Base-by-base conservation (phyloP, 2,329 filamentous ascomycete species). In the Hymenoscyphus albidus region DNA sequence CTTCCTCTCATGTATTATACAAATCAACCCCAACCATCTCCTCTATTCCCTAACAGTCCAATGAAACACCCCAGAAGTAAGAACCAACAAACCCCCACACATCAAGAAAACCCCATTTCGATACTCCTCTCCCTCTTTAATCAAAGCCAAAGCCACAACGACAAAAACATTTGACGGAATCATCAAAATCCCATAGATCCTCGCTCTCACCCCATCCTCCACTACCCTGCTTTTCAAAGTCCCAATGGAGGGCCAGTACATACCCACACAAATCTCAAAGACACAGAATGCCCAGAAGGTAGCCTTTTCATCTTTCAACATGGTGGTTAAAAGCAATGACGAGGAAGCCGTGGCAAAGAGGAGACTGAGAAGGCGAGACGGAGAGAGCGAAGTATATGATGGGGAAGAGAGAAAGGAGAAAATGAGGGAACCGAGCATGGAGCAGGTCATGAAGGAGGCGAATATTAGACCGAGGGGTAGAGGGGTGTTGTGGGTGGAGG, bases 151-250 rank as follows among this genome's bases (percentile, higher is more conserved):
- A 13, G 82, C 80, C 5, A 80, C 75, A 10, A 85, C 80, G 1
- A 86, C 82, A 69, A 85, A 85, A 16, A 83, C 67, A 70, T 87
- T 88, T 66, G 88, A 74, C 12, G 85, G 85, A 14, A 88, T 78
- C 38, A 85, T 79, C 71, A 88, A 76, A 61, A 85, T 76, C 16
- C 82, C 82, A 71, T 88, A 88, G 16, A 87, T 78, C 55, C 80
- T 80, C 2, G 81, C 83, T 55, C 85, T 77, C 31, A 80, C 77
- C 1, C 78, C 78, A 70, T 88, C 84, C 1, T 83, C 80, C n/a
- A 87, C 78, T 5, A 85, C 74, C 44, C 77, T 75, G 6, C 82
- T 81, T 73, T 86, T 87, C 62, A 86, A 70, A 59, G 81, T 81
- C 0, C 79, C 81, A 72, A 86, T 83, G 64, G 79, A 80, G 0